These are phyloP conservation scores for Dactylonectria macrodidyma DNA, from an alignment of 2,329 filamentous ascomycete species.

Conservation along the genomic window DNA sequence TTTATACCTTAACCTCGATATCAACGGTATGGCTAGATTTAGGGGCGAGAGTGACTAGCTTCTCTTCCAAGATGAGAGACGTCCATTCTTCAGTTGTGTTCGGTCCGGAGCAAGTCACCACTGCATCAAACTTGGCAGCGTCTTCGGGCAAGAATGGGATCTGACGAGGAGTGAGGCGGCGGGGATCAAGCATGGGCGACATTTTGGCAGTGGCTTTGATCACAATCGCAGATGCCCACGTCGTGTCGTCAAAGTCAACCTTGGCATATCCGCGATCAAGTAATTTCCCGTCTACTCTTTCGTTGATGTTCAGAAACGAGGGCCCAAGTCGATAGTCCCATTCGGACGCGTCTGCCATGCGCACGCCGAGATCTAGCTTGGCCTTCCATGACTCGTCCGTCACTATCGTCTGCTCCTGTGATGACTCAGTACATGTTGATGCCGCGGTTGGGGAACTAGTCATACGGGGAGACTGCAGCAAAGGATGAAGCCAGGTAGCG, in stretches of 20 bases:
- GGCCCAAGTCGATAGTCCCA: constrained; percentile 26
- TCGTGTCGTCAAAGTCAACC: constrained; percentile 19
- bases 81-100: constrained; percentile 11
- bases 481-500: constrained; percentile 14
- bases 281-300: constrained; percentile 12
- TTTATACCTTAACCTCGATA: constrained; percentile 22
- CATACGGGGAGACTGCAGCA: constrained; percentile 21
- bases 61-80: constrained; percentile 3
- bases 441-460: background rate
- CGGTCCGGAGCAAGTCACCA: constrained; percentile 8
- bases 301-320: constrained; percentile 22
- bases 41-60: background rate
- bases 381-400: constrained; percentile 21
- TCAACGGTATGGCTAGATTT: constrained; percentile 14
- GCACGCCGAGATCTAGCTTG: constrained; percentile 8
- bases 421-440: background rate
- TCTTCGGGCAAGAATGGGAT: constrained; percentile 19
- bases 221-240: constrained; percentile 1
- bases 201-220: constrained; percentile 21
- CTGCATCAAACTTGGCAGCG: constrained; percentile 13
- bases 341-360: constrained; percentile 15
- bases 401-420: background rate
- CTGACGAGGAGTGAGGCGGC: constrained; percentile 17
- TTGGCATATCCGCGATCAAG: constrained; percentile 9
- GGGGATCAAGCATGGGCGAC: constrained; percentile 23